Conservation (phyloP, 2,329 filamentous ascomycete genomes). For the Fusarium papillatum region DNA sequence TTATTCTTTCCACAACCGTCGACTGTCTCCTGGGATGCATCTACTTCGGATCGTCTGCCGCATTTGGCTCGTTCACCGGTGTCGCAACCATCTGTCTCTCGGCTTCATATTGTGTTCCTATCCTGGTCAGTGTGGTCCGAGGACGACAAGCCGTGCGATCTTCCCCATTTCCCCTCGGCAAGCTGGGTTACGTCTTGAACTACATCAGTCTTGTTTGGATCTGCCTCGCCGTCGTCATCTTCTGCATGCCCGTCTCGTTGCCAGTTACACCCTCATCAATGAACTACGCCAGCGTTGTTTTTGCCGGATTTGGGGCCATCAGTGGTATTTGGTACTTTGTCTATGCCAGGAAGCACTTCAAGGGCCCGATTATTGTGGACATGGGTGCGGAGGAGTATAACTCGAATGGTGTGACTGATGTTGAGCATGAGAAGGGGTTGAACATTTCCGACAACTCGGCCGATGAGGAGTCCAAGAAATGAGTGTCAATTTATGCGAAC, state of each 20-base stretch:
- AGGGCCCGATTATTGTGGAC: conserved; percentile 59
- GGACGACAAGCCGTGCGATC: conserved; percentile 72
- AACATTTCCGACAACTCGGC: conserved; percentile 22
- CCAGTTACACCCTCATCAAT: conserved; percentile 69
- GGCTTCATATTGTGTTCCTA: conserved; percentile 81
- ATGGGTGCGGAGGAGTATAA: conserved; percentile 19
- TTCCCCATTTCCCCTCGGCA: conserved; percentile 77
- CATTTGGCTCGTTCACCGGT: conserved; percentile 84
- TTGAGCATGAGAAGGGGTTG: conserved; percentile 22
- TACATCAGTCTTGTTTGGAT: conserved; percentile 77
- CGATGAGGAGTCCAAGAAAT: conserved; percentile 27
- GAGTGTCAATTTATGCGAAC: not conserved
- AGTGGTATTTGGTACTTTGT: conserved; percentile 73
- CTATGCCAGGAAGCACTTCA: conserved; percentile 73
- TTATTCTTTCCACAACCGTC: conserved; percentile 76
- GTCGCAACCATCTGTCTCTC: conserved; percentile 84
- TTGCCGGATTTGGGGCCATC: conserved; percentile 71
- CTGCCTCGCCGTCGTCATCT: conserved; percentile 76
- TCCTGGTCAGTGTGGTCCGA: conserved; percentile 78
- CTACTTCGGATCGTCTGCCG: conserved; percentile 82
- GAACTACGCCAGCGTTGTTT: conserved; percentile 77
- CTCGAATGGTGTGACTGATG: conserved; percentile 10
- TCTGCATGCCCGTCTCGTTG: conserved; percentile 79
- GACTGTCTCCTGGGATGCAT: conserved; percentile 81
- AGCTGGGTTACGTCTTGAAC: conserved; percentile 78